A percentile compares a stretch with the other conserved stretches of the same genome.
phyloP scores from a whole-genome alignment of 331 rosid species.

The Erythrophleum ivorense region DNA sequence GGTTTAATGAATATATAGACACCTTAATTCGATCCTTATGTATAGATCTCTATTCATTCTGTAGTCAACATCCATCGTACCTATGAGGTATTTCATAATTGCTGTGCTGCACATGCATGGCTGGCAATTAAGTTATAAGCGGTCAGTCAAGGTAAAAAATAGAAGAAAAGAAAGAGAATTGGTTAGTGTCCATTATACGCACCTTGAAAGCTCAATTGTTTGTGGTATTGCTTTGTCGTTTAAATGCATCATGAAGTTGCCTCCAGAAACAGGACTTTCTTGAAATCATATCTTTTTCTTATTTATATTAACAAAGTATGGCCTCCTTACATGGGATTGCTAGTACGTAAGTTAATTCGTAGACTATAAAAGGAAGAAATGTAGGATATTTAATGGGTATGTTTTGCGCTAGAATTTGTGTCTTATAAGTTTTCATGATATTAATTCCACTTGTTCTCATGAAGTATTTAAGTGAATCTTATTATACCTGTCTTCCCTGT shows the following conservation, averaged over 20 bases:
- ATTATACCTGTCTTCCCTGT: background rate
- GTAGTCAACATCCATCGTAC: slow-evolving; percentile 29
- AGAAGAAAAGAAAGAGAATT: background rate
- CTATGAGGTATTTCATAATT: background rate
- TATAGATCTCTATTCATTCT: slow-evolving; percentile 2
- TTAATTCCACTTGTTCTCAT: slow-evolving; percentile 3
- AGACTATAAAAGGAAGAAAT: background rate
- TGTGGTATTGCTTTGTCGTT: slow-evolving; percentile 9
- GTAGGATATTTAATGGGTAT: slow-evolving; percentile 13
- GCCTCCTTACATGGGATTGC: background rate
- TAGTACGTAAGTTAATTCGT: slow-evolving; percentile 4
- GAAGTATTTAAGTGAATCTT: background rate
- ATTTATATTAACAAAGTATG: background rate
- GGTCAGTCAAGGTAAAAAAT: background rate
- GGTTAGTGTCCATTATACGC: background rate
- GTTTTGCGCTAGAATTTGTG: background rate
- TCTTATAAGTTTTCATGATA: background rate
- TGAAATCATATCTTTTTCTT: background rate
- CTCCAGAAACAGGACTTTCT: background rate
- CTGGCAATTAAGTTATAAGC: background rate
- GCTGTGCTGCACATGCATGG: background rate
- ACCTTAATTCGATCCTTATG: background rate
- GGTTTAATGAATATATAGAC: background rate
- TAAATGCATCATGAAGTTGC: slow-evolving; percentile 15
- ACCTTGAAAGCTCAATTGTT: background rate